These are phyloP conservation scores for Paramecium pentaurelia DNA, from an alignment of 73 alveolate species.

Conservation along the genomic window DNA sequence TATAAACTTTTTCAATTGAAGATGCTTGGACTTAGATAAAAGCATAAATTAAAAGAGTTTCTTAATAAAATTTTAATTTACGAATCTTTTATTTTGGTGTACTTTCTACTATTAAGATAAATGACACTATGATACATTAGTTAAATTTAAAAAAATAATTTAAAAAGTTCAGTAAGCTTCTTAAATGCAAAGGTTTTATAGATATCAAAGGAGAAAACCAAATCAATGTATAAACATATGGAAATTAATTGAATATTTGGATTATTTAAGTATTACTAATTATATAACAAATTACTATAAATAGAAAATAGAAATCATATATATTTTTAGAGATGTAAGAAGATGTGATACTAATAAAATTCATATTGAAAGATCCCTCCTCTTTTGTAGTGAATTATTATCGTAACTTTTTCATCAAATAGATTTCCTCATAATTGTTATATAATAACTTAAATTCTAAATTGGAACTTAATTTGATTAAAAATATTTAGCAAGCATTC, in stretches of 20 bases:
- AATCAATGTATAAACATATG: neutral
- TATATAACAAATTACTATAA: neutral
- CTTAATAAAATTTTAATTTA: neutral
- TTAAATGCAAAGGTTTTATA: neutral
- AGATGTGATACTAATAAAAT: neutral
- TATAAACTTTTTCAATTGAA: neutral
- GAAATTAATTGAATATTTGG: neutral
- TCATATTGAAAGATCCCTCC: neutral
- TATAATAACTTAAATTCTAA: neutral
- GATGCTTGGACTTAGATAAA: neutral
- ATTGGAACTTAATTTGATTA: neutral
- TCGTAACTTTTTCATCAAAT: neutral
- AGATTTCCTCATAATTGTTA: neutral
- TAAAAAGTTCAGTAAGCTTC: neutral
- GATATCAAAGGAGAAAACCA: neutral
- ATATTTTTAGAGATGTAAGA: neutral
- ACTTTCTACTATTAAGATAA: neutral
- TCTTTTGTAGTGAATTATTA: neutral
- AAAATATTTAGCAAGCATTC: neutral
- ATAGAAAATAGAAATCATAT: neutral
- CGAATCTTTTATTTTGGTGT: neutral
- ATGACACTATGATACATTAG: neutral
- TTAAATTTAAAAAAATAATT: neutral
- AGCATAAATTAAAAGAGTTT: neutral
- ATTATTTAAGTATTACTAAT: neutral